phyloP scores from a whole-genome alignment of 139 green algal species.

The Chlamydomonas sp. region DNA sequence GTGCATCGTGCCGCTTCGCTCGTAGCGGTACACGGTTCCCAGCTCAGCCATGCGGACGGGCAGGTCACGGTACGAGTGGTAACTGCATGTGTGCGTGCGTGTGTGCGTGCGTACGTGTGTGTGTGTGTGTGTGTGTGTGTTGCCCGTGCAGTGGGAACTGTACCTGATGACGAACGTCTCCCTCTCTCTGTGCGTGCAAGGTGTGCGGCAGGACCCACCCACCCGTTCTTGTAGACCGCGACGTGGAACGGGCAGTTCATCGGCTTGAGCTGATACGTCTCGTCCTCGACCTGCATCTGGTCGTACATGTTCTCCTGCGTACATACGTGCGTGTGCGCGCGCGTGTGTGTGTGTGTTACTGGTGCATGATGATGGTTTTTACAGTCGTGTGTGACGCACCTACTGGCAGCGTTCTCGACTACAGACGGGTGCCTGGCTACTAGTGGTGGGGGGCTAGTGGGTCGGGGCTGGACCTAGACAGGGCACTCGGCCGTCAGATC shows the following conservation, averaged over 20 bases:
- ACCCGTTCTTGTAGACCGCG: constrained; percentile 80
- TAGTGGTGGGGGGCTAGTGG: no score
- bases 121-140: not conserved
- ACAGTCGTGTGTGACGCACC: no score
- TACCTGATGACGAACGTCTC: not conserved
- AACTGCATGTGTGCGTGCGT: no score
- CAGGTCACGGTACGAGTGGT: constrained; percentile 74
- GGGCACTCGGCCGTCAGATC: no score
- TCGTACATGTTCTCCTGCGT: constrained; percentile 86
- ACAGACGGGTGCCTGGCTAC: no score
- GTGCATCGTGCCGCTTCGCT: constrained; percentile 93
- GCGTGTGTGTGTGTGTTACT: no score
- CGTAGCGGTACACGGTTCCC: constrained; percentile 95
- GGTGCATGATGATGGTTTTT: no score
- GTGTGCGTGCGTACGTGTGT: no score
- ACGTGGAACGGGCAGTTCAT: constrained; percentile 99
- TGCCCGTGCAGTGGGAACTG: not conserved
- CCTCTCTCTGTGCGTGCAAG: not conserved
- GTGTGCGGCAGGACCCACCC: no score
- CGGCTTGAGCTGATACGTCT: constrained; percentile 90
- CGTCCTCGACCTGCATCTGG: constrained; percentile 84
- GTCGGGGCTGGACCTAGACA: no score
- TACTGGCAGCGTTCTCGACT: no score
- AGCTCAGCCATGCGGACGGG: constrained; percentile 92
- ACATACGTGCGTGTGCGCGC: no score